A percentile compares a stretch with the other conserved stretches of the same genome.
These are phyloP conservation scores for Xylaria cubensis DNA, from an alignment of 495 filamentous ascomycete species.

Conservation along the genomic window DNA sequence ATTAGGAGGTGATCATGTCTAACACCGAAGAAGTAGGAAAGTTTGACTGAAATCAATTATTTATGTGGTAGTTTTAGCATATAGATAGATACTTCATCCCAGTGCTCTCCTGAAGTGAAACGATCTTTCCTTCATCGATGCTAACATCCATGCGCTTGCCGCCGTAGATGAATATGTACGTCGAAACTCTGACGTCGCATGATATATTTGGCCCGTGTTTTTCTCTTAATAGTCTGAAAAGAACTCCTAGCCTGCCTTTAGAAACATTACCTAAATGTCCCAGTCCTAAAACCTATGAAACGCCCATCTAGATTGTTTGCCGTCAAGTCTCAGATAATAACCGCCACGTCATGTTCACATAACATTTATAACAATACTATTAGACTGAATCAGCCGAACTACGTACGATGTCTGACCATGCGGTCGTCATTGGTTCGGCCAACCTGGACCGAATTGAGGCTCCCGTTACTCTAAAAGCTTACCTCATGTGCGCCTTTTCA, in stretches of 20 bases:
- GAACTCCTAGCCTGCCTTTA: neutral
- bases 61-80: neutral
- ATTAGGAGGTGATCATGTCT: neutral
- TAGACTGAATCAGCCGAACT: neutral
- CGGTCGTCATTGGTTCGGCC: constrained; percentile 35
- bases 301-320: neutral
- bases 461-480: constrained; percentile 69
- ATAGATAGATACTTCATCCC: too few relatives aligned
- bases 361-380: neutral
- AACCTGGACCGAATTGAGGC: constrained; percentile 65
- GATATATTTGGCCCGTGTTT: neutral
- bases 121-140: constrained; percentile 12
- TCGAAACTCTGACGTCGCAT: neutral
- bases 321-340: neutral
- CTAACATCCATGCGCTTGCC: neutral
- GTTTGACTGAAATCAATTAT: neutral
- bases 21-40: neutral
- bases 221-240: neutral
- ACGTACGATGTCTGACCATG: constrained; percentile 36
- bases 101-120: neutral
- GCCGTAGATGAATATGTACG: neutral
- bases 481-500: constrained; percentile 73
- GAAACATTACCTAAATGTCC: neutral
- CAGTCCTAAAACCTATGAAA: neutral
- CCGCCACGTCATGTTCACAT: neutral